Percentiles rank a stretch among this genome's conserved stretches.
These are phyloP conservation scores for Sclerotinia borealis DNA, from an alignment of 2,329 filamentous ascomycete genomes.

Conservation along the genomic window DNA sequence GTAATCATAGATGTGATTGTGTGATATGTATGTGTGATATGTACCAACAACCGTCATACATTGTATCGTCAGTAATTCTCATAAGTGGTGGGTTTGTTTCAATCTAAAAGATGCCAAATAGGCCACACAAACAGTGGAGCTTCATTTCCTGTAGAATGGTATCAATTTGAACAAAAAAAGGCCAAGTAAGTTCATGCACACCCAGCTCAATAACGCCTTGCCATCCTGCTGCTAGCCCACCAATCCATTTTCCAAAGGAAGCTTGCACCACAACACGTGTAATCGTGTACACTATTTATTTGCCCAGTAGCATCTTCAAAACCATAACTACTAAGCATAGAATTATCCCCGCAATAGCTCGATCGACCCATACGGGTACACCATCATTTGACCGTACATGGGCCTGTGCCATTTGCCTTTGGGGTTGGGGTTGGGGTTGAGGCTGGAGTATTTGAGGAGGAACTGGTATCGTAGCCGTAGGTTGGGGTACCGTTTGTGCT, in stretches of 20 bases:
- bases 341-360: constrained; percentile 68
- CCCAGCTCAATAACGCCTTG: not conserved
- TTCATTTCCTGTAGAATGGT: not conserved
- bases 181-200: not conserved
- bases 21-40: not conserved
- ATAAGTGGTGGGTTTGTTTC: not conserved
- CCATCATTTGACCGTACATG: constrained; percentile 39
- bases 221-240: not conserved
- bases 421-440: not conserved
- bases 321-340: constrained; percentile 67
- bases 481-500: constrained; percentile 33
- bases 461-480: constrained; percentile 26
- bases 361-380: constrained; percentile 71
- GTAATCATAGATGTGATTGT: not conserved
- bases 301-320: constrained; percentile 40
- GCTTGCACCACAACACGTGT: not conserved
- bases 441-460: not conserved
- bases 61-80: not conserved
- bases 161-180: not conserved
- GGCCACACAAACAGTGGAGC: not conserved
- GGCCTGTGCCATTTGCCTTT: constrained; percentile 16
- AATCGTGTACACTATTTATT: not conserved
- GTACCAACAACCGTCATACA: not conserved
- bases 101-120: not conserved
- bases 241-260: not conserved